phyloP scores from a whole-genome alignment of 176 grass and related monocot genomes.

The Echinochloa phyllopogon region DNA sequence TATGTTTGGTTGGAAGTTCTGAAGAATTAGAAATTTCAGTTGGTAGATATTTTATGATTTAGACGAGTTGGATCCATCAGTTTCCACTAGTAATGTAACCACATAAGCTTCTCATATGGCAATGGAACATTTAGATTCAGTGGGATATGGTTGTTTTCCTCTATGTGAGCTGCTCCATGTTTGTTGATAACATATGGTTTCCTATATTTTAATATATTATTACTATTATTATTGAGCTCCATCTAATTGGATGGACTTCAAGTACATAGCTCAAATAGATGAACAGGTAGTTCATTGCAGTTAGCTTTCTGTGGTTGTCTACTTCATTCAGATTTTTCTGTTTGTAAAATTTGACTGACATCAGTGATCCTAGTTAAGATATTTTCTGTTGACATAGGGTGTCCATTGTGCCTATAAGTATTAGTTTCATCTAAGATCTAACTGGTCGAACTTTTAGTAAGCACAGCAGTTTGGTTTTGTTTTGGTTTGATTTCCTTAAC shows the following conservation, averaged over 20 bases:
- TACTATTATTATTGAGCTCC: not conserved
- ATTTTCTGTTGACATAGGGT: not conserved
- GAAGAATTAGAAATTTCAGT: not conserved
- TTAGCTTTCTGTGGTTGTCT: not conserved
- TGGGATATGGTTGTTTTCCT: not conserved
- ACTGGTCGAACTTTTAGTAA: not conserved
- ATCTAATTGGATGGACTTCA: conserved; percentile 1
- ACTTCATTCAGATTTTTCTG: not conserved
- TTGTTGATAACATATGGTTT: conserved; percentile 14
- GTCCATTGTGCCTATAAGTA: not conserved
- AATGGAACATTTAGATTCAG: not conserved
- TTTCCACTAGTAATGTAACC: not conserved
- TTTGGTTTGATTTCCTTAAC: not conserved
- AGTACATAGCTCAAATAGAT: not conserved
- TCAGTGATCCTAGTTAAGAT: not conserved
- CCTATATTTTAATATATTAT: not conserved
- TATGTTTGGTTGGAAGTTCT: not conserved
- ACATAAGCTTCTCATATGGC: not conserved
- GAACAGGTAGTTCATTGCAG: not conserved
- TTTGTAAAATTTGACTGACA: not conserved
- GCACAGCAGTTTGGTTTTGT: not conserved
- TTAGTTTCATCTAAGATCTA: not conserved
- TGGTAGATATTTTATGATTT: conserved; percentile 5
- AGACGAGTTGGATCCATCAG: not conserved
- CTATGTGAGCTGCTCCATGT: not conserved